These are phyloP conservation scores for Populus ilicifolia DNA, from an alignment of 345 rosid genomes.

Conservation along the genomic window DNA sequence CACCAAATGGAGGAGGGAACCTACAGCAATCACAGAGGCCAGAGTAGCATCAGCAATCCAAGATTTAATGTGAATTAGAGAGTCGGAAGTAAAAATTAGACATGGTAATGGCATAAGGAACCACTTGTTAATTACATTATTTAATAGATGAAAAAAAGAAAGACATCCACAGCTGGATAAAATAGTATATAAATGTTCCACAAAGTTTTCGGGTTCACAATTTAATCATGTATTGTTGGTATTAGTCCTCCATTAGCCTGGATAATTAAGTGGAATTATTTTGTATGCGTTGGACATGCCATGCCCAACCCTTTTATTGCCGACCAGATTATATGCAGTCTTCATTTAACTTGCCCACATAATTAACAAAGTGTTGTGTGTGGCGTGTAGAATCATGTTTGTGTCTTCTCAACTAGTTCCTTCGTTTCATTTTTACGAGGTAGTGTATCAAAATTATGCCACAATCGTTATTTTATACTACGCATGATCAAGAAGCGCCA, in stretches of 20 bases:
- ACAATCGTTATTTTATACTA: no score
- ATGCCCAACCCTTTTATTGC: neutral
- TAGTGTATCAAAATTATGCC: no score
- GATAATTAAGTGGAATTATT: neutral
- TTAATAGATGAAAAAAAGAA: neutral
- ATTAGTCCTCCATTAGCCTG: neutral
- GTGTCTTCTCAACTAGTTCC: no score
- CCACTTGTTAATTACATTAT: neutral
- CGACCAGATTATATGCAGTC: neutral
- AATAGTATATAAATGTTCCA: conserved; percentile 24
- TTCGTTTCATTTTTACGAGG: no score
- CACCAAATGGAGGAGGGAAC: conserved; percentile 33
- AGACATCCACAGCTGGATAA: conserved; percentile 10
- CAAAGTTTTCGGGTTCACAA: neutral
- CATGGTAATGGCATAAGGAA: neutral
- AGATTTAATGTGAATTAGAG: conserved; percentile 27
- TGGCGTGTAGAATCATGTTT: no score
- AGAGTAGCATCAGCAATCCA: conserved; percentile 26
- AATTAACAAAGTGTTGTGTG: no score
- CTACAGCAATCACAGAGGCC: conserved; percentile 26
- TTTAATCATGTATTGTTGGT: neutral
- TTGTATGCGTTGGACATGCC: neutral
- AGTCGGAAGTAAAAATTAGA: neutral
- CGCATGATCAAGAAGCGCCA: no score
- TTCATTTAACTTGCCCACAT: no score